Evolutionary conservation across 2,329 filamentous ascomycete genomes (phyloP).

Genomic region (Blastomyces emzantsi): DNA sequence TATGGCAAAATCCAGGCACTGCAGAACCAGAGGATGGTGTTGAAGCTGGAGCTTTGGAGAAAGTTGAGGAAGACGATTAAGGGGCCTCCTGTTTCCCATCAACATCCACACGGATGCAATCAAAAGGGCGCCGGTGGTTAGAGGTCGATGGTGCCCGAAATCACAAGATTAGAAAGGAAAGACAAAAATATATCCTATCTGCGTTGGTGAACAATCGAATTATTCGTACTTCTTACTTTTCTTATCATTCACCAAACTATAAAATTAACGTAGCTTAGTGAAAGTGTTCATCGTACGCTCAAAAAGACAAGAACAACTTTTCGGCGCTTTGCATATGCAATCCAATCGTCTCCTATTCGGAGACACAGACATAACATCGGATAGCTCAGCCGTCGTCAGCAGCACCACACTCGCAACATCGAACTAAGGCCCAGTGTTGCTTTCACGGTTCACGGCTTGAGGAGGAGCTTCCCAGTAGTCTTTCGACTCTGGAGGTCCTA

Average conservation of each 20-base stretch:
- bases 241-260: not conserved
- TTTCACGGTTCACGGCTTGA: conserved; percentile 30
- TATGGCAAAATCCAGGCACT: conserved; percentile 8
- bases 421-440: no score
- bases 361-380: not conserved
- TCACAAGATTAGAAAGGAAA: not conserved
- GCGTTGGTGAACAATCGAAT: not conserved
- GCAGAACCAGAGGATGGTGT: not conserved
- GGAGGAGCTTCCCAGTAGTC: conserved; percentile 73
- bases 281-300: not conserved
- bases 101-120: not conserved
- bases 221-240: not conserved
- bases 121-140: not conserved
- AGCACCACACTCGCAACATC: not conserved
- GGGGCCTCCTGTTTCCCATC: not conserved
- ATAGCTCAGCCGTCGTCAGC: not conserved
- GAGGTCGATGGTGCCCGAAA: not conserved
- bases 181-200: not conserved
- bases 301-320: no score
- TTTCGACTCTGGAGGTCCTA: conserved; percentile 70
- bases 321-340: not conserved
- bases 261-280: not conserved
- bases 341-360: not conserved
- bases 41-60: not conserved
- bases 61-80: not conserved